These are phyloP conservation scores for Phlyctochytrium planicorne DNA, from an alignment of 192 early-diverging fungal species.

Conservation along the genomic window DNA sequence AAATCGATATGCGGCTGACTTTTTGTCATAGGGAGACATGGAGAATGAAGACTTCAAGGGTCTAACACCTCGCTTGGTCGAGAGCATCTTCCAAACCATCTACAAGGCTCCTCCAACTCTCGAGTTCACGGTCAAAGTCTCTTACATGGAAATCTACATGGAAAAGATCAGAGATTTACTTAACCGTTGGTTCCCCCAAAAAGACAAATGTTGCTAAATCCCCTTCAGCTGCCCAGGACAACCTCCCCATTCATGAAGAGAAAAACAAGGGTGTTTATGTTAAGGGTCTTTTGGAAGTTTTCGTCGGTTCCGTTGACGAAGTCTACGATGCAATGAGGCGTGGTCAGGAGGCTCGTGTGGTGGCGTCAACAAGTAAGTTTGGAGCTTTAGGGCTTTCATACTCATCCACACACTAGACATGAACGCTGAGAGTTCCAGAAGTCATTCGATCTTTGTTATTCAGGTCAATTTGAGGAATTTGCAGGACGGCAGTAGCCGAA, in stretches of 20 bases:
- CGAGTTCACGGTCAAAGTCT: constrained; percentile 98
- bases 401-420: constrained; percentile 59
- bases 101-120: constrained; percentile 85
- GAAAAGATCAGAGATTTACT: constrained; percentile 97
- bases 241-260: constrained; percentile 96
- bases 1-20: constrained; percentile 5
- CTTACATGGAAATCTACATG: constrained; percentile 99
- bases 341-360: constrained; percentile 83
- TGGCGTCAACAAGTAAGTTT: constrained; percentile 85
- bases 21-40: constrained; percentile 77
- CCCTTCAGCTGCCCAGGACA: constrained; percentile 73
- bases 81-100: constrained; percentile 92
- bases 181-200: constrained; percentile 56
- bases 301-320: constrained; percentile 91
- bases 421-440: constrained; percentile 98
- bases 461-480: constrained; percentile 96
- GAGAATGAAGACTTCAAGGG: constrained; percentile 88
- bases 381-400: too few relatives aligned
- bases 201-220: constrained; percentile 1
- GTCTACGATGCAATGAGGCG: constrained; percentile 98
- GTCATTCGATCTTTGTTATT: constrained; percentile 97
- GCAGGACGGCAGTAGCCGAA: constrained; percentile 81
- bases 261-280: constrained; percentile 97
- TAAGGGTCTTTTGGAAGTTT: constrained; percentile 95
- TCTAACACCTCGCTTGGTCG: constrained; percentile 95